Evolutionary conservation across 192 early-diverging fungal species (phyloP), one percentile per base, ranked within the genome.

Genomic region (Podila clonocystis): DNA sequence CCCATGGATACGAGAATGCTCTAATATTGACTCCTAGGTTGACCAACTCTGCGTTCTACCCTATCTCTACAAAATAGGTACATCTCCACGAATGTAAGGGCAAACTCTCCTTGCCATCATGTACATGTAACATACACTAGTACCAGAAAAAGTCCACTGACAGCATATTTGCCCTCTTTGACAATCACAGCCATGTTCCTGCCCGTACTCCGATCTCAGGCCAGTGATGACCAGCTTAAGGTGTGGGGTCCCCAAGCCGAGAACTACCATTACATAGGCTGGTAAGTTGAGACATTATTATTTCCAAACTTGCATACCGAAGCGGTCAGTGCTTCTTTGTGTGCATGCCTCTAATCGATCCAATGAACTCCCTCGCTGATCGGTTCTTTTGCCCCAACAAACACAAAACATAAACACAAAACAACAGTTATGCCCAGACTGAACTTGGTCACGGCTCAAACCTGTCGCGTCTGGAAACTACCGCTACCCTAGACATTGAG

Each of bases 381-480:
- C 41, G 8, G 1, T 41, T 15, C 8, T 45, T 94, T 92, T 67
- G 86, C 91, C n/a, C 93, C 93, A 5, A 91, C 91, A 19, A 74
- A 95, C 26, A 75, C 83, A 61, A 87, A 82, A 95, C 30, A 77
- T 83, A 63, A 87, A 82, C 58, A 85, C 92, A 95, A 86, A 84
- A 91, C 75, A 87, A 89, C 61, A 83, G 77, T 55, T 90, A 90
- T 62, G 87, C 89, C 22, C 89, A 89, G 55, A 90, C 89, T 22
- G 89, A 90, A 65, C 87, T 82, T 60, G 78, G 85, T 20, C 91
- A 94, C 49, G 94, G 94, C 4, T 93, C 91, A 22, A 95, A 95
- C 58, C 88, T 97, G n/a, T 91, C 93, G 84, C 94, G 94, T 1
- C 87, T 97, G 24, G 95, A 97, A 82, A 97, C 95, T 6, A 94